Percentiles rank a stretch among this genome's conserved stretches.
phyloP scores from a whole-genome alignment of 768 basidiomycete species.

The Rhizopogon salebrosus region DNA sequence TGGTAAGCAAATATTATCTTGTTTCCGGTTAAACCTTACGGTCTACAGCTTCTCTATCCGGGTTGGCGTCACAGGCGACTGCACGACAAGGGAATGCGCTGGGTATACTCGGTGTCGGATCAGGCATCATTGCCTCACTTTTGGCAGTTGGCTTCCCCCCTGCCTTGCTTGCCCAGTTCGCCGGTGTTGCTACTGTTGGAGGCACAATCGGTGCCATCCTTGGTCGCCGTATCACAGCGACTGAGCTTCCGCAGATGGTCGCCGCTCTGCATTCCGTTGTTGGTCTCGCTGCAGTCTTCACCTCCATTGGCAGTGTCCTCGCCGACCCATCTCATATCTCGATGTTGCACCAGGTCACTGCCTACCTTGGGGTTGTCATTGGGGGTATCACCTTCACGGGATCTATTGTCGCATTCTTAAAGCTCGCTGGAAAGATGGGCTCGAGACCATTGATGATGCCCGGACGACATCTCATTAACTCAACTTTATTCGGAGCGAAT shows the following conservation, averaged over 20 bases:
- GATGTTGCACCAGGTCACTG: constrained; percentile 73
- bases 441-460: constrained; percentile 70
- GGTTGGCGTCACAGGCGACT: constrained; percentile 73
- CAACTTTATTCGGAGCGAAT: constrained; percentile 67
- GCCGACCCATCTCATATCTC: constrained; percentile 64
- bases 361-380: constrained; percentile 82
- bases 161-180: constrained; percentile 74
- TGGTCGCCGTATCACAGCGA: constrained; percentile 80
- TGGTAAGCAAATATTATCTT: constrained; percentile 32
- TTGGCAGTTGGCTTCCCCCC: constrained; percentile 79
- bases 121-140: constrained; percentile 76
- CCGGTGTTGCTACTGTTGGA: constrained; percentile 70
- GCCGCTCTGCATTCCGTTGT: constrained; percentile 85
- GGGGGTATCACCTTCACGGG: constrained; percentile 90
- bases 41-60: constrained; percentile 65
- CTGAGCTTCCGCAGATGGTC: constrained; percentile 83
- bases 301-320: constrained; percentile 78
- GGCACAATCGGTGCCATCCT: constrained; percentile 65
- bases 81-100: constrained; percentile 85
- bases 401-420: constrained; percentile 85
- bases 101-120: constrained; percentile 81
- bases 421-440: constrained; percentile 78
- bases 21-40: background rate
- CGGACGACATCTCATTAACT: constrained; percentile 73
- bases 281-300: constrained; percentile 84